phyloP scores from a whole-genome alignment of 2,329 filamentous ascomycete genomes.

The Fusarium chaquense region DNA sequence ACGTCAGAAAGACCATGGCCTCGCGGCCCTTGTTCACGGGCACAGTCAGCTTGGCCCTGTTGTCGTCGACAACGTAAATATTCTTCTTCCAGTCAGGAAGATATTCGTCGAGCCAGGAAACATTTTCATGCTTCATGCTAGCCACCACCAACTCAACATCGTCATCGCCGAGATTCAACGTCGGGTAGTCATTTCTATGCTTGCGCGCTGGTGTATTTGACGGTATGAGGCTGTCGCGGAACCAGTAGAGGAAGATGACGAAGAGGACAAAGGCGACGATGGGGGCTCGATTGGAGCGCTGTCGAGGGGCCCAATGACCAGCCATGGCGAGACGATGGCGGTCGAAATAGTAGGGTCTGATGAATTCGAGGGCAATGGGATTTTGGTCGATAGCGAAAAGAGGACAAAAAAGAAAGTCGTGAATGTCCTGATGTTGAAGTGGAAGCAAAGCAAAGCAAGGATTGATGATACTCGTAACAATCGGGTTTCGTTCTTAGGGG shows the following conservation, averaged over 20 bases:
- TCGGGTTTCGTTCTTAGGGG: slow-evolving; percentile 30
- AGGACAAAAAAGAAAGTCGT: slow-evolving; percentile 27
- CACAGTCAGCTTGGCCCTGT: slow-evolving; percentile 60
- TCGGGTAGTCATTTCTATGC: slow-evolving; percentile 30
- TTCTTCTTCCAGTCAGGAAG: slow-evolving; percentile 63
- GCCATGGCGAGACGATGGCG: slow-evolving; percentile 39
- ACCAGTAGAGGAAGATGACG: slow-evolving; percentile 46
- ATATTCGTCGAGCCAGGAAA: slow-evolving; percentile 57
- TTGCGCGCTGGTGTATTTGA: slow-evolving; percentile 30
- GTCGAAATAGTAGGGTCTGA: slow-evolving; percentile 3
- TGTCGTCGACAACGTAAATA: slow-evolving; percentile 67
- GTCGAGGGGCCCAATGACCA: slow-evolving; percentile 45
- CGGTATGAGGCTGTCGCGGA: slow-evolving; percentile 41
- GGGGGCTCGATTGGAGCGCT: slow-evolving; percentile 46
- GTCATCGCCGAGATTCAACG: slow-evolving; percentile 41
- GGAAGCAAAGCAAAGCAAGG: slow-evolving; percentile 40
- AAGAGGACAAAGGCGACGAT: slow-evolving; percentile 44
- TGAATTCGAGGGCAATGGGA: not conserved
- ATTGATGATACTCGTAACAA: slow-evolving; percentile 29
- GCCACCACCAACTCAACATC: slow-evolving; percentile 53
- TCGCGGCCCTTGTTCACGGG: slow-evolving; percentile 64
- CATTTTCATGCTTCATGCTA: slow-evolving; percentile 50
- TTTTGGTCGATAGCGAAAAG: not conserved
- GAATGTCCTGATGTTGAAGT: slow-evolving; percentile 8
- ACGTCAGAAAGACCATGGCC: slow-evolving; percentile 66